phyloP scores from a whole-genome alignment of 345 rosid genomes.

The Durio zibethinus region DNA sequence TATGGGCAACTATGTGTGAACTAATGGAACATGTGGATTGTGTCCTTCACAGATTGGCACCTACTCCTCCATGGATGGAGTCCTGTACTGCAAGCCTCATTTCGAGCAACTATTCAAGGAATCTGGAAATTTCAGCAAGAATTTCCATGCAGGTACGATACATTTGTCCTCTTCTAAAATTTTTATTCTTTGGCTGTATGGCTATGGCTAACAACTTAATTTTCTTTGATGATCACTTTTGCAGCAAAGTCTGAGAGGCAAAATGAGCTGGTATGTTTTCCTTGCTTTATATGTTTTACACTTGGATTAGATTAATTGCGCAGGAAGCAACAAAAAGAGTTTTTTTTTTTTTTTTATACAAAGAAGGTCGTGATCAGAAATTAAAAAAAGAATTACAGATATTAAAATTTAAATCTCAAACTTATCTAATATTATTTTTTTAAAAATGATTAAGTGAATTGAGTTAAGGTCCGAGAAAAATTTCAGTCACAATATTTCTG shows the following conservation, averaged over 20 bases:
- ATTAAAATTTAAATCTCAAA: no score
- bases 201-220: conserved; percentile 3
- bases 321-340: no score
- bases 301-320: background rate
- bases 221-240: background rate
- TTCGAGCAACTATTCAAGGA: conserved; percentile 98
- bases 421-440: no score
- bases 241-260: conserved; percentile 56
- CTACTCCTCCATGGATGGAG: conserved; percentile 98
- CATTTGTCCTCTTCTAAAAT: background rate
- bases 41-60: conserved; percentile 72
- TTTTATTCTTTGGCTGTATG: background rate
- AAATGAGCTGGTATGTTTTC: conserved; percentile 52
- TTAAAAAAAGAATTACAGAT: no score
- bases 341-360: no score
- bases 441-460: no score
- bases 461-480: no score
- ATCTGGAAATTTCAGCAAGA: conserved; percentile 97
- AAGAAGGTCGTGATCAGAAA: no score
- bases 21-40: background rate
- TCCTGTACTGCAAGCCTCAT: conserved; percentile 93
- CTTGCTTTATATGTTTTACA: background rate
- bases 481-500: no score
- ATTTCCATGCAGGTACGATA: conserved; percentile 60
- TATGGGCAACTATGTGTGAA: background rate